phyloP scores from a whole-genome alignment of 2,329 filamentous ascomycete species.

The Aspergillus hiratsukae region DNA sequence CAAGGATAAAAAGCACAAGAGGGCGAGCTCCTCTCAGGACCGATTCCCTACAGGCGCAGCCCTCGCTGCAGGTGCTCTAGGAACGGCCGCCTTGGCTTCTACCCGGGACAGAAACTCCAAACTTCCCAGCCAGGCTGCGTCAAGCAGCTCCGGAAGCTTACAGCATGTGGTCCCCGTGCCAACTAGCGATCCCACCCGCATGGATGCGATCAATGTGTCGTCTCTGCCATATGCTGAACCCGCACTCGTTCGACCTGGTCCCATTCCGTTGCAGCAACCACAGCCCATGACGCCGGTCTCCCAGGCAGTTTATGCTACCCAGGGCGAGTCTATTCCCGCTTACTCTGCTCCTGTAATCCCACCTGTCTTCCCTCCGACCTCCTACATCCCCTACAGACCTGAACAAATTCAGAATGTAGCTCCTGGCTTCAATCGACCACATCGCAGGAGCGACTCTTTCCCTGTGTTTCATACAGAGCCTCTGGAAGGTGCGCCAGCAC shows the following conservation, averaged over 20 bases:
- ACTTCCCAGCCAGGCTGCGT: constrained; percentile 20
- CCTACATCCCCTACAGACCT: constrained; percentile 15
- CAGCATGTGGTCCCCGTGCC: constrained; percentile 63
- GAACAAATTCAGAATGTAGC: constrained; percentile 8
- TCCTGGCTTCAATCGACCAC: constrained; percentile 5
- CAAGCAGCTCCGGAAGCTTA: constrained; percentile 43
- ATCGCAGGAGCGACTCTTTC: constrained; percentile 45
- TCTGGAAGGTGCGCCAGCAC: constrained; percentile 16
- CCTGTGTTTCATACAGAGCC: constrained; percentile 37
- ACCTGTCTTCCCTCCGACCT: constrained; percentile 29
- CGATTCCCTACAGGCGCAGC: constrained; percentile 29
- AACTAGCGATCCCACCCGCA: constrained; percentile 59
- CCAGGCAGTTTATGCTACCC: constrained; percentile 58
- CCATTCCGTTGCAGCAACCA: constrained; percentile 76
- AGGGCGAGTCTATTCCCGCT: constrained; percentile 35
- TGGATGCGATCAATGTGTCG: constrained; percentile 49
- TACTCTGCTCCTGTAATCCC: constrained; percentile 41
- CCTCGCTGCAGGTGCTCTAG: constrained; percentile 40
- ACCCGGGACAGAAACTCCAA: constrained; percentile 26
- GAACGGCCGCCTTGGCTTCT: constrained; percentile 39
- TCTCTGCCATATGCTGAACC: constrained; percentile 23
- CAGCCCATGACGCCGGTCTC: constrained; percentile 72
- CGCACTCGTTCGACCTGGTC: constrained; percentile 47
- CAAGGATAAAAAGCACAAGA: constrained; percentile 34
- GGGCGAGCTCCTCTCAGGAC: constrained; percentile 14